Evolutionary conservation across 495 filamentous ascomycete species (phyloP), one percentile per base, ranked within the genome.

Genomic region (Penicillium alfredii): DNA sequence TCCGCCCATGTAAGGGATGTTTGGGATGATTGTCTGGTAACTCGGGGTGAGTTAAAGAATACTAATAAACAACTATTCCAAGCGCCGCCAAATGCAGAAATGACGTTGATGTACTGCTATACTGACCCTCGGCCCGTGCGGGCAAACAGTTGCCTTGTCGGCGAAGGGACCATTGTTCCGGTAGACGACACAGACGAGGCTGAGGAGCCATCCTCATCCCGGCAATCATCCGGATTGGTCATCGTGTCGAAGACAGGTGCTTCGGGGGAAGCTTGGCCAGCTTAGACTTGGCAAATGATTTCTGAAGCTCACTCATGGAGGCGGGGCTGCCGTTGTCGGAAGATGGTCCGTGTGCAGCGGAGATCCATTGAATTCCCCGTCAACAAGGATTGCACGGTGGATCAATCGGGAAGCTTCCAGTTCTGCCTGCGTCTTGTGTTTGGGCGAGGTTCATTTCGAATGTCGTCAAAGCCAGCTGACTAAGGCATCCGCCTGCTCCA

Each of bases 221-320:
- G 33, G 13, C 35, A 33, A 25, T 54, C 51, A 16, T 54, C 49
- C 7, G 31, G 42, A 6, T 40, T 35, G 29, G 44, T 14, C 38
- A 56, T 54, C 42, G 43, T 66, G 18, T 64, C 63, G 12, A 65
- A 53, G n/a, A 64, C 51, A 21, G 75, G 72, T 6, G 64, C 61
- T 51, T 77, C 66, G 12, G 63, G 4, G 86, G 80, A 13, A 84
- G 62, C 44, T 67, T 64, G 44, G 72, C 70, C 47, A 93, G 67
- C 66, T 84, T 88, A 24, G 86, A 72, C 61, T 86, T 88, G 54
- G 81, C 81, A 61, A 88, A 92, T 35, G 80, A 77, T 56, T 78
- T 82, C 64, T 90, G 87, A 22, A 96, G 76, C 39, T 88, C 79
- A 56, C 86, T 93, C 89, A 96, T 95, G 51, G 45, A 37, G 33